Percentiles rank a stretch among this genome's conserved stretches.
Conservation (phyloP, 2,329 filamentous ascomycete genomes). For the Neofusicoccum parvum region DNA sequence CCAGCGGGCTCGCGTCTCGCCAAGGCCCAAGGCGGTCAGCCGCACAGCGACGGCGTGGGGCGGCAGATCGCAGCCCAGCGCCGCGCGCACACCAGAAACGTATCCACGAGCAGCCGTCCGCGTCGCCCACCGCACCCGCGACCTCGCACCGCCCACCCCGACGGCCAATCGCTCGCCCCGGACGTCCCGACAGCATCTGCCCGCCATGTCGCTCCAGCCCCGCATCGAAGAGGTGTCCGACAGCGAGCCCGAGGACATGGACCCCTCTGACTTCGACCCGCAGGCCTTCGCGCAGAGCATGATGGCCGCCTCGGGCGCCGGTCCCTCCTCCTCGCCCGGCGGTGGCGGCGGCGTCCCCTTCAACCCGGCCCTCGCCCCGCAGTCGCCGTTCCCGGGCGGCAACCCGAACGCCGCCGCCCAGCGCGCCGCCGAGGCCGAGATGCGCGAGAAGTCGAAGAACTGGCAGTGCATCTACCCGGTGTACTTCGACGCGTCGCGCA, state of each 20-base stretch:
- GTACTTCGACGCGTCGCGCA: conserved; percentile 83
- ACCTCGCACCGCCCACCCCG: neutral
- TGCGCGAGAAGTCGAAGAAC: conserved; percentile 64
- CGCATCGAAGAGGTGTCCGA: conserved; percentile 92
- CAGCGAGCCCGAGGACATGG: conserved; percentile 66
- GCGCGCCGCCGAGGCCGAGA: conserved; percentile 40
- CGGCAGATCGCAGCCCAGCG: neutral
- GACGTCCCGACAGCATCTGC: neutral
- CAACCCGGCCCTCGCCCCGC: conserved; percentile 34
- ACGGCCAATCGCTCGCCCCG: neutral
- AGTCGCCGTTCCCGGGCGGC: conserved; percentile 27
- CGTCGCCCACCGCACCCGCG: neutral
- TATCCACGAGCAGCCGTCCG: neutral
- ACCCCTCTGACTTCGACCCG: conserved; percentile 86
- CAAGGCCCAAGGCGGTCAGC: conserved; percentile 15
- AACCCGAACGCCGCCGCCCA: conserved; percentile 31
- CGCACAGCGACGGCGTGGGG: neutral
- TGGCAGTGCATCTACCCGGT: conserved; percentile 92
- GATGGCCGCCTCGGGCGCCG: conserved; percentile 24
- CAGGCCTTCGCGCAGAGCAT: conserved; percentile 61
- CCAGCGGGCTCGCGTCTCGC: neutral
- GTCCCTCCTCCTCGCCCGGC: neutral
- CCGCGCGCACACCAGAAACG: neutral
- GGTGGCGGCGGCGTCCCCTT: conserved; percentile 20
- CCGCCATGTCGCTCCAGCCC: conserved; percentile 73